Evolutionary conservation across 2,329 filamentous ascomycete species (phyloP).

Genomic region (Phaeosphaeriaceae sp.): DNA sequence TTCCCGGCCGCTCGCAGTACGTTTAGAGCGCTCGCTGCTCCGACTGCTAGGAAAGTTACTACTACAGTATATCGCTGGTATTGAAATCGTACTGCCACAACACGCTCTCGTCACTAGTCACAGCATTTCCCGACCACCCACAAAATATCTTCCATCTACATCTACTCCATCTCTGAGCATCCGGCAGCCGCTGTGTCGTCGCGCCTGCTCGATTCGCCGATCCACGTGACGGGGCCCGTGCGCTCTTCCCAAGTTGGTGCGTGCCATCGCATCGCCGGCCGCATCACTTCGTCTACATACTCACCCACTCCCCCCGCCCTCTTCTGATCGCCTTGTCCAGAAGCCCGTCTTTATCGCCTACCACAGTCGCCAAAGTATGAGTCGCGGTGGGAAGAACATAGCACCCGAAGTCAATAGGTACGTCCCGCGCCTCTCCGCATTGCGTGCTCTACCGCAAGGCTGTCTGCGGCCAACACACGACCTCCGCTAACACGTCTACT

Average conservation of each 20-base stretch:
- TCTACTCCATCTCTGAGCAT: background rate
- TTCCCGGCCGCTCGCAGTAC: background rate
- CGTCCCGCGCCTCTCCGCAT: slow-evolving; percentile 47
- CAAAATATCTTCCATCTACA: background rate
- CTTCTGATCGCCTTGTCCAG: slow-evolving; percentile 21
- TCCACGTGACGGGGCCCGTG: background rate
- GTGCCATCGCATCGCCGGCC: slow-evolving; percentile 1
- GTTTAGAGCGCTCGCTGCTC: slow-evolving; percentile 6
- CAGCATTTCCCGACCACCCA: background rate
- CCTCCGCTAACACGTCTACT: slow-evolving; percentile 38
- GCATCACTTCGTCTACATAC: slow-evolving; percentile 11
- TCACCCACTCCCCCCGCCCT: slow-evolving; percentile 9
- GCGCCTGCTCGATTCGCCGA: background rate
- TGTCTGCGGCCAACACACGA: slow-evolving; percentile 32
- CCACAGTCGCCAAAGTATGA: slow-evolving; percentile 73
- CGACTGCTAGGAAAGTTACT: slow-evolving; percentile 4
- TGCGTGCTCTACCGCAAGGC: slow-evolving; percentile 21
- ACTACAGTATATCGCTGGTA: background rate
- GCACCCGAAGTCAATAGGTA: slow-evolving; percentile 99
- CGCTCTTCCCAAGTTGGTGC: background rate
- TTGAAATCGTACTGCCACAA: background rate
- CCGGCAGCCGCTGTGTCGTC: background rate
- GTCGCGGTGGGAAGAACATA: slow-evolving; percentile 87
- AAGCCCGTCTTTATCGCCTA: slow-evolving; percentile 29
- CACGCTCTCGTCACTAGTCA: background rate